Percentiles rank a stretch among this genome's conserved stretches.
Evolutionary conservation across 1,139 yeast genomes (phyloP).

Genomic region (Suhomyces bokatorum): DNA sequence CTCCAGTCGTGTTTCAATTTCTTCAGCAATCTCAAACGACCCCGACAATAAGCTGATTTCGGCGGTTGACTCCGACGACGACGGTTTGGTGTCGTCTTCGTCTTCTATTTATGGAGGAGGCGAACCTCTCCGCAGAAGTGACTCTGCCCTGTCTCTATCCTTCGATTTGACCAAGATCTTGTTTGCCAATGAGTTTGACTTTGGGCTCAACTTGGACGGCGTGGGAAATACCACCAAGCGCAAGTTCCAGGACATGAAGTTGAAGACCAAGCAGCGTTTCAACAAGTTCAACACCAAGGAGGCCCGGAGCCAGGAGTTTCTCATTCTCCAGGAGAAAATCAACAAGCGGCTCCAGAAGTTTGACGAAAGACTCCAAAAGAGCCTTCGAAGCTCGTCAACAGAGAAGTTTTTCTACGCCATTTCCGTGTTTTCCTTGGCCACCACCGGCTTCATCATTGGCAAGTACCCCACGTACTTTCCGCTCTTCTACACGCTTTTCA

Average conservation of each 20-base stretch:
- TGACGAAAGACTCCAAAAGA: constrained; percentile 55
- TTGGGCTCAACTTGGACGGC: constrained; percentile 42
- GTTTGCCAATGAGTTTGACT: constrained; percentile 45
- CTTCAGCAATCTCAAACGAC: background rate
- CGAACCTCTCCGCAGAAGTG: constrained; percentile 24
- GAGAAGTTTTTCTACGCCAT: constrained; percentile 83
- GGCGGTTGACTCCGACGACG: constrained; percentile 9
- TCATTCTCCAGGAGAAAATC: constrained; percentile 36
- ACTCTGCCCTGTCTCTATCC: constrained; percentile 37
- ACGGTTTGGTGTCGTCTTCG: constrained; percentile 6
- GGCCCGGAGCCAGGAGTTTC: constrained; percentile 25
- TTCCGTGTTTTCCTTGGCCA: constrained; percentile 67
- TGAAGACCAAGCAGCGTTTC: constrained; percentile 36
- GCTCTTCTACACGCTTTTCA: constrained; percentile 64
- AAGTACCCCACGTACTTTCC: constrained; percentile 77
- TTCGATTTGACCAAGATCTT: constrained; percentile 41
- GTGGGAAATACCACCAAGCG: constrained; percentile 40
- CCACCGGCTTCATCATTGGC: constrained; percentile 78
- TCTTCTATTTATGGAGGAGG: constrained; percentile 5
- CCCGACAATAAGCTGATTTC: background rate
- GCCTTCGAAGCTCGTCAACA: constrained; percentile 58
- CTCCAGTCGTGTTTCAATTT: constrained; percentile 1
- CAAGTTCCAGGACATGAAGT: constrained; percentile 37
- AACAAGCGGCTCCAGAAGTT: constrained; percentile 50
- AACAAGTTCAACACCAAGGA: constrained; percentile 22